phyloP scores from a whole-genome alignment of 2,329 filamentous ascomycete species.

The Alternaria gansuensis region DNA sequence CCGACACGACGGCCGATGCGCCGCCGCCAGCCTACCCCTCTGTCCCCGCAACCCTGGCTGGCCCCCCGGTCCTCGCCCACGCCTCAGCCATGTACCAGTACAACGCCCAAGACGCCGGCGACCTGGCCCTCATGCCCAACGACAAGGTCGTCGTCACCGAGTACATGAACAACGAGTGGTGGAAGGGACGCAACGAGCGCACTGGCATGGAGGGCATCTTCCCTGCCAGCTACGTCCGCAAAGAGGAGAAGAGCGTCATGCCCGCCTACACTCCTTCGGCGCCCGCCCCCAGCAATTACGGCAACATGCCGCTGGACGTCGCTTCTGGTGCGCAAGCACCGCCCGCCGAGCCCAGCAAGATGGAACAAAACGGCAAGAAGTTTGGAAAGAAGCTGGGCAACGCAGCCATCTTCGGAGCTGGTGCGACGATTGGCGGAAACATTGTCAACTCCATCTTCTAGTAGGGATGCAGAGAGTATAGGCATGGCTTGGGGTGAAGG shows the following conservation, averaged over 20 bases:
- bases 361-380: slow-evolving; percentile 84
- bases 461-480: not conserved
- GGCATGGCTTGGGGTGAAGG: slow-evolving; percentile 1
- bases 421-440: slow-evolving; percentile 88
- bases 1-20: slow-evolving; percentile 52
- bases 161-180: slow-evolving; percentile 98
- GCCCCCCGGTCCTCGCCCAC: slow-evolving; percentile 68
- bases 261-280: slow-evolving; percentile 49
- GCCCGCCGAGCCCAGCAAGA: slow-evolving; percentile 67
- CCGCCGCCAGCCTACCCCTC: slow-evolving; percentile 58
- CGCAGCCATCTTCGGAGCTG: slow-evolving; percentile 88
- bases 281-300: slow-evolving; percentile 67
- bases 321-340: slow-evolving; percentile 62
- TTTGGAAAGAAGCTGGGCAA: slow-evolving; percentile 94
- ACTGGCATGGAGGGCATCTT: slow-evolving; percentile 92
- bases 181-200: slow-evolving; percentile 85
- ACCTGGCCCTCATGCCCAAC: slow-evolving; percentile 80
- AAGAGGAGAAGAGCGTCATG: slow-evolving; percentile 68
- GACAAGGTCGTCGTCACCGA: slow-evolving; percentile 83
- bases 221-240: slow-evolving; percentile 84
- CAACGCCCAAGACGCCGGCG: slow-evolving; percentile 78
- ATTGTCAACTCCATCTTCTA: slow-evolving; percentile 66
- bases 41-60: slow-evolving; percentile 60
- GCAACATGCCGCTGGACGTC: slow-evolving; percentile 79
- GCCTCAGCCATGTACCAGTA: slow-evolving; percentile 88